A percentile compares a stretch with the other conserved stretches of the same genome.
Conservation (phyloP, 148 eudicot species). For the Diospyros kaki region DNA sequence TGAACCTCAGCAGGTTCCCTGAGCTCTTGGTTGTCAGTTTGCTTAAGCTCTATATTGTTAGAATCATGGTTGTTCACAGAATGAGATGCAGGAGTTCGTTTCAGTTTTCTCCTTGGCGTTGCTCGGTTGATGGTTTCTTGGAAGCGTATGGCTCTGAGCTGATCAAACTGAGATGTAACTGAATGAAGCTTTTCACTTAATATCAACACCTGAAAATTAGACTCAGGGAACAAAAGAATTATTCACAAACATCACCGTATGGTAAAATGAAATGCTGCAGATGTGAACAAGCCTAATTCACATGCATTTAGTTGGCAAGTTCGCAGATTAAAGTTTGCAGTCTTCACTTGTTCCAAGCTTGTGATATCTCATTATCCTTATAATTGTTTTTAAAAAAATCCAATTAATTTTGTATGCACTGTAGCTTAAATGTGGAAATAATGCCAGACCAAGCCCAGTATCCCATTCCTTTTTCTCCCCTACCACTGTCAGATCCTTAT, state of each 20-base stretch:
- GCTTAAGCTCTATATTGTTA: slow-evolving; percentile 29
- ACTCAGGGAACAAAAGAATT: background rate
- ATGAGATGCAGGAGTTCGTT: slow-evolving; percentile 26
- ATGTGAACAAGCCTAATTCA: background rate
- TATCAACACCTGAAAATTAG: slow-evolving; percentile 65
- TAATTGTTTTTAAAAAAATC: background rate
- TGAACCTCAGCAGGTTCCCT: slow-evolving; percentile 49
- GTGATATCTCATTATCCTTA: slow-evolving; percentile 1
- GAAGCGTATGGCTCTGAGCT: slow-evolving; percentile 85
- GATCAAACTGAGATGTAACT: slow-evolving; percentile 90
- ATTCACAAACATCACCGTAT: background rate
- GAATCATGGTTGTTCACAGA: slow-evolving; percentile 28
- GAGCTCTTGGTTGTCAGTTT: slow-evolving; percentile 29
- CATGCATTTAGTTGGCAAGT: background rate
- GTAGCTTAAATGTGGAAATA: background rate
- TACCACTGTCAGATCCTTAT: background rate
- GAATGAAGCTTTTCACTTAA: slow-evolving; percentile 88
- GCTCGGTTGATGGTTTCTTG: slow-evolving; percentile 74
- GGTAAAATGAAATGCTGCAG: background rate
- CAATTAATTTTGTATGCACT: background rate
- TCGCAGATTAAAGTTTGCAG: background rate
- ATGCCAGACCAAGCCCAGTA: background rate
- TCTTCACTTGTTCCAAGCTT: background rate
- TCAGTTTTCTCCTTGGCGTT: slow-evolving; percentile 71
- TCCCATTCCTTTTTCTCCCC: background rate